A percentile compares a stretch with the other conserved stretches of the same genome.
These are phyloP conservation scores for Tetraselmis chui DNA, from an alignment of 139 green algal genomes.

Conservation along the genomic window DNA sequence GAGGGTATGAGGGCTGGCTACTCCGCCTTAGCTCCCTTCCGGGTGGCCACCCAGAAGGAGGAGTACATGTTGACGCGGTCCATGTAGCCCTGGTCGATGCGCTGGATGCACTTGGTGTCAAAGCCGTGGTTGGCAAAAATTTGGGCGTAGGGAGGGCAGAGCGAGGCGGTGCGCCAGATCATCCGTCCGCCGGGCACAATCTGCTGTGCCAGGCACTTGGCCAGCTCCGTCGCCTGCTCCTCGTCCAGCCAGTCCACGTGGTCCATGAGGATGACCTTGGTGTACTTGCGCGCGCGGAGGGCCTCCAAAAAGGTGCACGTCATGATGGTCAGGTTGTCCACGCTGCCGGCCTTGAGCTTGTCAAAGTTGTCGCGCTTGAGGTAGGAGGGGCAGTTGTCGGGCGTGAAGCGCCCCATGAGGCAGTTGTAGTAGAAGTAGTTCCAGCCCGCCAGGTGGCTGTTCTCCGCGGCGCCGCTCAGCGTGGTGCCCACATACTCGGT, in stretches of 20 bases:
- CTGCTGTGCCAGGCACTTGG: conserved; percentile 55
- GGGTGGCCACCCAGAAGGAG: conserved; percentile 65
- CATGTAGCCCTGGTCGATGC: conserved; percentile 77
- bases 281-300: conserved; percentile 82
- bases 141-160: conserved; percentile 73
- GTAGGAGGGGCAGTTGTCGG: conserved; percentile 91
- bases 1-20: too few species aligned
- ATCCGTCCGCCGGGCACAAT: conserved; percentile 77
- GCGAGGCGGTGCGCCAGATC: conserved; percentile 89
- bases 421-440: conserved; percentile 99
- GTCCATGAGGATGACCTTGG: conserved; percentile 98
- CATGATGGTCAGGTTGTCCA: conserved; percentile 70
- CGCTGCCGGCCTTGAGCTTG: conserved; percentile 57
- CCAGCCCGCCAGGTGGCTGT: conserved; percentile 49
- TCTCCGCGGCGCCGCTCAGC: conserved; percentile 65
- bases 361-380: conserved; percentile 71
- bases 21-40: conserved; percentile 12
- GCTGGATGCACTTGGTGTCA: conserved; percentile 69
- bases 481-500: conserved; percentile 79
- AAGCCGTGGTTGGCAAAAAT: conserved; percentile 82
- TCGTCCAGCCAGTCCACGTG: conserved; percentile 91
- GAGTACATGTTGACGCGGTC: conserved; percentile 93
- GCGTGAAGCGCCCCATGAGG: conserved; percentile 81
- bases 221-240: conserved; percentile 46
- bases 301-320: conserved; percentile 84